A percentile compares a stretch with the other conserved stretches of the same genome.
Conservation (phyloP, 192 early-diverging fungal species). For the Backusella morwellensis region DNA sequence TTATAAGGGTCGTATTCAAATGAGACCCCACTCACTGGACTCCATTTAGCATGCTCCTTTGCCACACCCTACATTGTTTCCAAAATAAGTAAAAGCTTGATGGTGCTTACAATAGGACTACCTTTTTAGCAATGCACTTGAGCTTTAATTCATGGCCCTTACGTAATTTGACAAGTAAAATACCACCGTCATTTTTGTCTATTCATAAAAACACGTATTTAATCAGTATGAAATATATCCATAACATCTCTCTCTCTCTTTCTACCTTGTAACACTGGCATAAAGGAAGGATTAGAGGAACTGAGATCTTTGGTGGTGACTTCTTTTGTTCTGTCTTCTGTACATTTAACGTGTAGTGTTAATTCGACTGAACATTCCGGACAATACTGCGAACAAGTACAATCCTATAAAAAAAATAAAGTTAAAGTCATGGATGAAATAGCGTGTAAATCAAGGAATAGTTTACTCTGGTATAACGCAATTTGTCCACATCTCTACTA, state of each 20-base stretch:
- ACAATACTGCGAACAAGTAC: slow-evolving; percentile 81
- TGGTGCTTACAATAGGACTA: not conserved
- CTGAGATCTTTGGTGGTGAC: slow-evolving; percentile 85
- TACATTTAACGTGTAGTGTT: slow-evolving; percentile 82
- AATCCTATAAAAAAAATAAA: slow-evolving; percentile 46
- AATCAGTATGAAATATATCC: slow-evolving; percentile 1
- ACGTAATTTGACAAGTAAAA: slow-evolving; percentile 84
- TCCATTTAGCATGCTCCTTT: slow-evolving; percentile 99
- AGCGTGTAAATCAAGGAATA: too few relatives aligned
- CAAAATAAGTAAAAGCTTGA: not conserved
- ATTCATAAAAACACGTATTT: not conserved
- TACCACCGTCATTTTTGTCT: slow-evolving; percentile 65
- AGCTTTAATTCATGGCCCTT: slow-evolving; percentile 92
- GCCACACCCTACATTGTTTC: slow-evolving; percentile 65
- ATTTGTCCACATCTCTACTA: slow-evolving; percentile 71
- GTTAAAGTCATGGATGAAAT: not conserved
- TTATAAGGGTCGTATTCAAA: slow-evolving; percentile 99
- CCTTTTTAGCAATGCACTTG: slow-evolving; percentile 91
- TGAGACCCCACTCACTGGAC: slow-evolving; percentile 80
- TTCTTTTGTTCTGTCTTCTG: slow-evolving; percentile 68
- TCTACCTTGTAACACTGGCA: slow-evolving; percentile 63
- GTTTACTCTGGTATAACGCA: slow-evolving; percentile 76
- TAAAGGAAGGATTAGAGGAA: slow-evolving; percentile 66
- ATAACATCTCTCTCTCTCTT: not conserved
- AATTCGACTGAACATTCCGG: slow-evolving; percentile 89